Evolutionary conservation across 106 monocot genomes (phyloP).

Genomic region (Dendrobium huoshanense): DNA sequence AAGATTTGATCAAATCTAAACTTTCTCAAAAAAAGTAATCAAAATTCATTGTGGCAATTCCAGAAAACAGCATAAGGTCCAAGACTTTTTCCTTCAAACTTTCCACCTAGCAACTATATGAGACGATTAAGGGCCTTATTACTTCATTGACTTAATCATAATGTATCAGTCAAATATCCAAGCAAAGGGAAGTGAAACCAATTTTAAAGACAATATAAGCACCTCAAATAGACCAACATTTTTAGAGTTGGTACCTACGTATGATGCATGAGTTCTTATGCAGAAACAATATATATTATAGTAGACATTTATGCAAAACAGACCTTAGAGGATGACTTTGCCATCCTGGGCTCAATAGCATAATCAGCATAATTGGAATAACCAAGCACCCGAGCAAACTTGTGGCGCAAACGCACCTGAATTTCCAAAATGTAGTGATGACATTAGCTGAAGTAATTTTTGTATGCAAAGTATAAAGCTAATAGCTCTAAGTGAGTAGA

Average conservation of each 20-base stretch:
- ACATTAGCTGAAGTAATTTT: not conserved
- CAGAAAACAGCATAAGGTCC: not conserved
- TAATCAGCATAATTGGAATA: constrained; percentile 91
- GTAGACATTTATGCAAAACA: not conserved
- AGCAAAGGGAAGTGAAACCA: not conserved
- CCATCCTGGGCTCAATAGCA: constrained; percentile 75
- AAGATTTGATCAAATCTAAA: not conserved
- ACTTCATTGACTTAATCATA: not conserved
- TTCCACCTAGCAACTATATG: not conserved
- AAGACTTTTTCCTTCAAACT: not conserved
- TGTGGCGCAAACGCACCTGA: constrained; percentile 78
- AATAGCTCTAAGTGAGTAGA: not conserved
- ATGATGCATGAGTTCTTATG: not conserved
- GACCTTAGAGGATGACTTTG: constrained; percentile 75
- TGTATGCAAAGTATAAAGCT: not conserved
- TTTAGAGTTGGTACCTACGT: not conserved
- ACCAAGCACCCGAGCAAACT: constrained; percentile 73
- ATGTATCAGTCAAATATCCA: not conserved
- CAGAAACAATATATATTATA: not conserved
- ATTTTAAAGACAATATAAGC: not conserved
- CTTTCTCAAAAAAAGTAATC: not conserved
- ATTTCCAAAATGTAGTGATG: not conserved
- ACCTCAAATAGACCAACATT: not conserved
- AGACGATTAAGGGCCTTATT: not conserved
- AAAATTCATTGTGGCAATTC: not conserved